Conservation (phyloP, 108 stramenopile genomes). For the Cyclostephanos tholiformis region DNA sequence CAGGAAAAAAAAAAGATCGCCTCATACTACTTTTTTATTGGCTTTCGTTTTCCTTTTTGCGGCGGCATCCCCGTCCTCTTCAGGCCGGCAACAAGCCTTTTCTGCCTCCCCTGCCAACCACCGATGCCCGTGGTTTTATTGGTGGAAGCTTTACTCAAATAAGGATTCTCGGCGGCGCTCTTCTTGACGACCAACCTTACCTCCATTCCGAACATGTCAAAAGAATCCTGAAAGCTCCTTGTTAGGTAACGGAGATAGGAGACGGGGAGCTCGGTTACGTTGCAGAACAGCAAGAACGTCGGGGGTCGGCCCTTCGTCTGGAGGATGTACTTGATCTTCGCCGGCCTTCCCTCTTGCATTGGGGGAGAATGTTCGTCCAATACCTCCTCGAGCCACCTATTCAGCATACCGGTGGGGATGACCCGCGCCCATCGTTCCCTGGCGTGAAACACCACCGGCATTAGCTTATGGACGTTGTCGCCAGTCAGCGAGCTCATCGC, state of each 20-base stretch:
- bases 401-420: slow-evolving; percentile 76
- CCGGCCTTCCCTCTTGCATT: slow-evolving; percentile 51
- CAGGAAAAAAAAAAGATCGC: background rate
- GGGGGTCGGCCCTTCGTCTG: slow-evolving; percentile 89
- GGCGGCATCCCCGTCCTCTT: slow-evolving; percentile 50
- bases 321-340: slow-evolving; percentile 83
- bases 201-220: slow-evolving; percentile 82
- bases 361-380: slow-evolving; percentile 66
- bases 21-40: slow-evolving; percentile 2
- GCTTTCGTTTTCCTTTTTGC: slow-evolving; percentile 20
- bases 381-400: slow-evolving; percentile 85
- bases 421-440: slow-evolving; percentile 76
- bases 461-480: slow-evolving; percentile 59
- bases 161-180: slow-evolving; percentile 76
- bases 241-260: slow-evolving; percentile 79
- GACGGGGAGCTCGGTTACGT: slow-evolving; percentile 63
- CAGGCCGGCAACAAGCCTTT: slow-evolving; percentile 49
- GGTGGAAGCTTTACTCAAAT: slow-evolving; percentile 37
- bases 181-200: slow-evolving; percentile 79
- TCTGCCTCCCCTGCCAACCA: slow-evolving; percentile 65
- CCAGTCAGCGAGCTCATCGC: slow-evolving; percentile 77
- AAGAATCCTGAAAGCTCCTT: slow-evolving; percentile 84
- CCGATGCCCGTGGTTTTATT: slow-evolving; percentile 66
- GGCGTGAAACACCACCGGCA: slow-evolving; percentile 84
- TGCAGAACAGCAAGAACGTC: slow-evolving; percentile 86